Base-by-base conservation (phyloP, 805 yeast genomes). In the Zygotorulaspora florentina region DNA sequence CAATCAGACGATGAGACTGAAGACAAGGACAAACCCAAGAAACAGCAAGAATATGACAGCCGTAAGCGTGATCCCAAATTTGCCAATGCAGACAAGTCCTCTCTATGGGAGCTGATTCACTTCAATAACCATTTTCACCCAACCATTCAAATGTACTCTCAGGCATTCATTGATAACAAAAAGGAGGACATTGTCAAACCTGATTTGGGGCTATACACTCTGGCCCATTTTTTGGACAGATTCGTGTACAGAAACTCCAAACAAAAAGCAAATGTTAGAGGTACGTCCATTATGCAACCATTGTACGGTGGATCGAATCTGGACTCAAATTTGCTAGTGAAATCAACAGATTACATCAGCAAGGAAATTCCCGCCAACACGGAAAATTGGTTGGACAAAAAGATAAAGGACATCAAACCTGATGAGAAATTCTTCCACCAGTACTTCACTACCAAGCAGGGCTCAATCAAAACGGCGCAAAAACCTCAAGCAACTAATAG, bases 231-330 rank as follows among this genome's bases (percentile, higher is more conserved):
- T 79, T 75, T 93, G 69, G 96, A 93, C 67, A 80, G 95, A 66
- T 93, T 95, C 69, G 96, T 93, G 33, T 93, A 93, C 72, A 85
- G 87, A 69, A 88, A 89, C 65, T 87, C 96, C 39, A 88, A 87
- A 70, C 84, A 80, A 57, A 86, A 84, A 66, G 73, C 81, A 15
- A 65, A 72, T 28, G 70, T 82, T n/a, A 82, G 85, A 63, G 98
- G 98, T 59, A 73, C 85, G 3, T 88, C 97, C 36, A 90, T 93
- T 62, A 93, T 93, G 98, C 99, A 93, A 73, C 98, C 99, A 41
- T 73, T 93, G 53, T 89, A 95, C 37, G 97, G 96, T 52, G 75
- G 81, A 1, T 54, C 65, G 6, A 57, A 54, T 31, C 85, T 83
- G 51, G 82, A 87, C 16, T 87, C 85, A 8, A 70, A 82, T 3